Evolutionary conservation across 208 protist species (phyloP), one percentile per base, ranked within the genome.

Genomic region (Herpetomonas samuelpessoai): DNA sequence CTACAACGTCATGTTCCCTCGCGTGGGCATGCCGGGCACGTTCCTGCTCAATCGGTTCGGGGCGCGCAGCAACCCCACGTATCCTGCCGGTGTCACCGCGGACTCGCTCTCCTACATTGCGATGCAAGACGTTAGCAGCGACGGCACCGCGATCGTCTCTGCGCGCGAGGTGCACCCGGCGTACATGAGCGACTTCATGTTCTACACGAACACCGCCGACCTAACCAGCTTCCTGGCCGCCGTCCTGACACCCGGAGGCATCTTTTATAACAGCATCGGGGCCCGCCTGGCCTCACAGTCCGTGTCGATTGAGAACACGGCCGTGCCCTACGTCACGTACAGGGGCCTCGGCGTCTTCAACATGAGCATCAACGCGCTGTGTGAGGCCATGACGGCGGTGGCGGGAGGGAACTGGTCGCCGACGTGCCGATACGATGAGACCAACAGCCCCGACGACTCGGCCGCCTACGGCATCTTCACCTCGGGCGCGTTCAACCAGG

Each of bases 181-280:
- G 2, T 85, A 83, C 54, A 61, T 78, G 28, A 70, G 77, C 4
- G 80, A 88, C 59, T 77, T 76, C 63, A 86, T 88, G 80, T 54
- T 86, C 31, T 88, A 83, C 65, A 83, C 73, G 14, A 77, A 62
- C 41, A 59, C 30, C n/a, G 29, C 45, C 7, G 83, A 91, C 55
- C 30, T 86, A n/a, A 47, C 38, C 21, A 55, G 55, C 12, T 27
- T 85, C 16, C 44, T 49, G 44, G 14, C 10, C 14, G 56, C 45
- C 31, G 38, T 85, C 12, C 64, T 85, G n/a, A 16, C 79, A 27
- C 71, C 68, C 28, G 63, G 54, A 21, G 62, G 62, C 12, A 10
- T 70, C 1, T 77, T 68, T 58, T 67, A 71, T 59, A 27, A 4
- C 31, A 19, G 24, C 39, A 63, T 74, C 48, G 75, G 71, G 6